Percentiles rank a stretch among this genome's conserved stretches.
phyloP scores from a whole-genome alignment of 257 asterid genomes.

The Solanum corneliomulleri region DNA sequence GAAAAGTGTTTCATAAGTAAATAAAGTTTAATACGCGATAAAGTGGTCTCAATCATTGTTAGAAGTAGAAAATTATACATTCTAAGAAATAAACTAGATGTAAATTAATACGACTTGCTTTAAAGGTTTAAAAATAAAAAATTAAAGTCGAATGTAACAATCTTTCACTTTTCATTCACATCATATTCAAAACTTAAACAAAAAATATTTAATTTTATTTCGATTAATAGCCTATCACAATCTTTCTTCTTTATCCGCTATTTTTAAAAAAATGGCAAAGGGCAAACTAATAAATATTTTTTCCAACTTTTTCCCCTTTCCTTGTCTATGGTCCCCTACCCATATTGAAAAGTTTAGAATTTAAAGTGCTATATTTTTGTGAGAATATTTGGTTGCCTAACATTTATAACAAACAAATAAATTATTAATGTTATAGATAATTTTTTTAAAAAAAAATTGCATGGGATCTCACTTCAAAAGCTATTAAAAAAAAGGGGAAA shows the following conservation, averaged over 20 bases:
- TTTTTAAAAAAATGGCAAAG: too few relatives aligned
- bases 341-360: neutral
- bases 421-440: neutral
- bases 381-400: neutral
- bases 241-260: too few relatives aligned
- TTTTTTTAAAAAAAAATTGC: neutral
- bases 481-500: neutral
- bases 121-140: too few relatives aligned
- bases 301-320: neutral
- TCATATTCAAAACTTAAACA: neutral
- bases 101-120: too few relatives aligned
- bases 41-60: neutral
- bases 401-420: neutral
- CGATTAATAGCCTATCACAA: too few relatives aligned
- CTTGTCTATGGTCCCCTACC: neutral
- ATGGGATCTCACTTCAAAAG: neutral
- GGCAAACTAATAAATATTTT: neutral
- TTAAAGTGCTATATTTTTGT: neutral
- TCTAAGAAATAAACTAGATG: neutral
- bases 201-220: too few relatives aligned
- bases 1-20: neutral
- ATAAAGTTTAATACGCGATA: neutral
- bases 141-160: too few relatives aligned
- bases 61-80: neutral
- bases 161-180: too few relatives aligned